Evolutionary conservation across 306 rosid species (phyloP), one percentile per base, ranked within the genome.

Genomic region (Prosopis cineraria): DNA sequence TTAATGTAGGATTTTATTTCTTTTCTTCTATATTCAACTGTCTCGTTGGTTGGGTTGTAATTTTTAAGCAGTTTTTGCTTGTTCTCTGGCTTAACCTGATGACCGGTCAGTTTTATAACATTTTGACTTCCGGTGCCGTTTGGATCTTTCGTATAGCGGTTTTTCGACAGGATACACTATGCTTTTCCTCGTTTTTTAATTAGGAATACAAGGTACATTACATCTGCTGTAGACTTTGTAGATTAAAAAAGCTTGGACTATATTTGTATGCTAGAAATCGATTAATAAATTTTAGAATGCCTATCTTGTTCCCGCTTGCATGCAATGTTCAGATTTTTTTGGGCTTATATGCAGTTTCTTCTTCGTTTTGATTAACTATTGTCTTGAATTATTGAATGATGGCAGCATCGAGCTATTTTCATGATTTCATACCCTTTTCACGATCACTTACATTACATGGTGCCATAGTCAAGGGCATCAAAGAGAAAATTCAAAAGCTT

Each of bases 241-340:
- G 33, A 60, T 31, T 47, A 1, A n/a, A 16, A 16, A 14, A 52
- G 56, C 16, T 22, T 75, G 58, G 66, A 14, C 20, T 29, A 27
- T 29, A 64, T 60, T 64, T 62, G 36, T 68, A 19, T 48, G 66
- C 68, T 68, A 65, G 81, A 63, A 47, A 47, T 68, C 64, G 33
- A 76, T 86, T 79, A 50, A 55, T 36, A 36, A 24, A 27, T 43
- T 30, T 39, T 9, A 27, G 76, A 81, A 66, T 84, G 74, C 88
- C 89, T 29, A 29, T 70, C 84, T 20, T 85, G 81, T 82, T 91
- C 50, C 50, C 14, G 50, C 89, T 50, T 79, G 36, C 20, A 29
- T 29, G 64, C 5, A 13, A 25, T 24, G 37, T 29, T 4, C 66
- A 29, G 20, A 12, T 27, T 10, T 3, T 25, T 56, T 56, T 56